A percentile compares a stretch with the other conserved stretches of the same genome.
Conservation (phyloP, 768 basidiomycete genomes). For the Tremella fuciformis region DNA sequence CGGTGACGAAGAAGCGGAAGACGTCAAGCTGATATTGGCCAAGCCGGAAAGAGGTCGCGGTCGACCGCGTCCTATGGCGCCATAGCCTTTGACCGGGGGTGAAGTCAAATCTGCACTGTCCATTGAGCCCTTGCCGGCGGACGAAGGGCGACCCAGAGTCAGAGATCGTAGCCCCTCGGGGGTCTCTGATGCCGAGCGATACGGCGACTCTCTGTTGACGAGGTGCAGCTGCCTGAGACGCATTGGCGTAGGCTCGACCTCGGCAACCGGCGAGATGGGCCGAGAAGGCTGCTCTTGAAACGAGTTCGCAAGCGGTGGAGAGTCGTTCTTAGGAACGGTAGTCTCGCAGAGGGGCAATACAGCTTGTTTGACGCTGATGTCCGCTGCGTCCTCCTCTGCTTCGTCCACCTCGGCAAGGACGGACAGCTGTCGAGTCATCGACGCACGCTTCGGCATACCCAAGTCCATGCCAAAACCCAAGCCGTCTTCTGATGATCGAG, state of each 20-base stretch:
- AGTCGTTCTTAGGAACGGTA: constrained; percentile 4
- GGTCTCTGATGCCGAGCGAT: constrained; percentile 10
- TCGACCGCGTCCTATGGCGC: constrained; percentile 40
- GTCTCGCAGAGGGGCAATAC: neutral
- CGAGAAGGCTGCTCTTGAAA: neutral
- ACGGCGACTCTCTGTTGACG: neutral
- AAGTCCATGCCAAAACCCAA: constrained; percentile 29
- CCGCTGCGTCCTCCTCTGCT: constrained; percentile 32
- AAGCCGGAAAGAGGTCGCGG: constrained; percentile 35
- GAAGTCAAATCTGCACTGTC: constrained; percentile 16
- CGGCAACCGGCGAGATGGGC: neutral
- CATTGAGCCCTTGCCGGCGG: constrained; percentile 11
- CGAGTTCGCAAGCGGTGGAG: neutral
- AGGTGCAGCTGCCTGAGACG: constrained; percentile 27
- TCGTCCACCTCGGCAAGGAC: constrained; percentile 45
- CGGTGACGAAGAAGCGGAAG: constrained; percentile 19
- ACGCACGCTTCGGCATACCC: constrained; percentile 25
- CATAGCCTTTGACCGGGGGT: constrained; percentile 36
- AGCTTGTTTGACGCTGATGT: neutral
- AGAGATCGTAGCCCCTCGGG: constrained; percentile 22
- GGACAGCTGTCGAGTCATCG: constrained; percentile 27
- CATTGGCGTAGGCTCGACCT: constrained; percentile 13
- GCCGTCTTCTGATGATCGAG: constrained; percentile 25
- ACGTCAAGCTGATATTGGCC: neutral
- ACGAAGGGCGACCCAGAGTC: constrained; percentile 22